Evolutionary conservation across 306 rosid genomes (phyloP), one percentile per base, ranked within the genome.

Genomic region (Psophocarpus tetragonolobus): DNA sequence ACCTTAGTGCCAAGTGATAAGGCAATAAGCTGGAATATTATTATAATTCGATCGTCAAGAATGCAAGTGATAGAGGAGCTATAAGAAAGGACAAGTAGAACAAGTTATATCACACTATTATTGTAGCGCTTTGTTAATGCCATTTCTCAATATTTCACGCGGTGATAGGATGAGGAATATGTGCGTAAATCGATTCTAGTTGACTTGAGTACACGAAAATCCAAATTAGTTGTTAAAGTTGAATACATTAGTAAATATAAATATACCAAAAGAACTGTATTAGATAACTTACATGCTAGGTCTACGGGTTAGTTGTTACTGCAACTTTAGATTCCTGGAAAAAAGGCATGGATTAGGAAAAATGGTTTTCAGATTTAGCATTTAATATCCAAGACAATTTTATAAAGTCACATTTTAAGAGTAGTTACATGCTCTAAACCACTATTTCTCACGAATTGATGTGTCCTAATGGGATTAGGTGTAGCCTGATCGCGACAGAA

Each of bases 171-270:
- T 33, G 48, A 74, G 18, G 26, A 74, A 32, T 42, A 60, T 60
- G 68, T 35, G 57, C 8, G 1, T 39, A 9, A 60, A 63, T 82
- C 29, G 18, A 74, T 39, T 51, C 56, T 27, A 21, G 79, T 82
- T 82, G 90, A 85, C 78, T 84, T 27, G 73, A 78, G 86, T 71
- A 66, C 85, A 87, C 39, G 81, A 83, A 81, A 87, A 78, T 85
- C 87, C 86, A 88, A 85, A 77, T 50, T 71, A 63, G 82, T 80
- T 65, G 85, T 85, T 74, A 68, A 69, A 74, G 36, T 26, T 61
- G 62, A 58, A 75, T 18, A 24, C 50, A 61, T 68, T 73, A 20
- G 75, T 36, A 29, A 82, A 79, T 75, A 82, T 38, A 18, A 60
- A 79, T 65, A 78, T 29, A 65, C 74, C n/a, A 4, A 42, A 75